Evolutionary conservation across 2,329 filamentous ascomycete species (phyloP), one percentile per base, ranked within the genome.

Genomic region (Helotiales sp.): DNA sequence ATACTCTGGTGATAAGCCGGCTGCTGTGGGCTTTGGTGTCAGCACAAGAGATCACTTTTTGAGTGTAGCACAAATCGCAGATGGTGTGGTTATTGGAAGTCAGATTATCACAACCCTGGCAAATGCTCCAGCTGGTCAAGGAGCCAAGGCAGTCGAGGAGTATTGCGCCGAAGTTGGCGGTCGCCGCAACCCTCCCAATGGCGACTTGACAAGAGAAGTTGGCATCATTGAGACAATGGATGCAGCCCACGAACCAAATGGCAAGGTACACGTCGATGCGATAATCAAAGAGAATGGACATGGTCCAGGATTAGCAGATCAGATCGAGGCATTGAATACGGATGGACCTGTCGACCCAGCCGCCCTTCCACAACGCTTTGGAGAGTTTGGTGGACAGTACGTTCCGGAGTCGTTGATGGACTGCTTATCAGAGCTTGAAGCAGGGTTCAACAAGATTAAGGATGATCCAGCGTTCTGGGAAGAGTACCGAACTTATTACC

Each of bases 401-500:
- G 95, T 99, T 2, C 95, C 95, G 1, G 95, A 99, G 75, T 95
- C 92, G 19, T 82, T 99, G 60, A 98, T 99, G 93, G 93, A 98
- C 77, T 98, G 93, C 72, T 79, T 99, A 58, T 87, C 87, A 0
- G 85, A 99, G 75, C 83, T 99, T 5, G 93, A 99, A 75, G 85
- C 86, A 27, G 95, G 93, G 31, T 99, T 99, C 80, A 88, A 95
- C 68, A 79, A 88, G 67, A 92, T 95, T 60, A 88, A 87, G 69
- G 86, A 96, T 63, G 93, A 98, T 71, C 88, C 91, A 4, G 82
- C 84, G 54, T 99, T 99, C 81, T 99, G 95, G 95, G 90, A 96
- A 70, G 95, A 99, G 76, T 99, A 91, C 78, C 84, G 91, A 64
- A 91, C 91, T 5, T 95, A 96, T 79, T 99, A 98, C 75, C 89